Base-by-base conservation (phyloP, 2,329 filamentous ascomycete species). In the Cladosporium austrohemisphaericum region DNA sequence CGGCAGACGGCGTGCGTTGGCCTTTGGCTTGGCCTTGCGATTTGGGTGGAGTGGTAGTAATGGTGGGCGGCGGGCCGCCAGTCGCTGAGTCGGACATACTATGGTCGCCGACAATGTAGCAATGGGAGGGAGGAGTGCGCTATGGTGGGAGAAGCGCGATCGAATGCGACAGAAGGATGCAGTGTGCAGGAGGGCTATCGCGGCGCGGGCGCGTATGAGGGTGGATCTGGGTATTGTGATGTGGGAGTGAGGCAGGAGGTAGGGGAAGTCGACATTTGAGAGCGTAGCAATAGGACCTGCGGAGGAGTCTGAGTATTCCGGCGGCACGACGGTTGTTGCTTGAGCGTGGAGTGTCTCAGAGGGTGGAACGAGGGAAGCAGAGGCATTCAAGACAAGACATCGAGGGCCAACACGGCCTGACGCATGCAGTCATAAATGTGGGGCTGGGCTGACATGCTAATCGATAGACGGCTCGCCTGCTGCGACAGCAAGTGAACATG, bases 191-290 rank as follows among this genome's bases (percentile, higher is more conserved):
- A 33, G 33, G 40, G 45, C 47, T 59, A 59, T 57, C 55, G 56
- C 23, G 57, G 53, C 48, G 55, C 52, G 36, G 54, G 50, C 49
- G 53, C 54, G 55, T 51, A 55, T 45, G 51, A 54, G 26, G 50
- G 16, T 3, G 16, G 25, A 25, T 25, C 23, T 26, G 31, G 33
- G 44, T 47, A 25, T 49, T 47, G 52, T 49, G 52, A 55, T 54
- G 52, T 50, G 53, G 49, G 51, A 47, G 54, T 33, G 52, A 44
- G 50, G 36, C 49, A 40, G 51, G 52, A 49, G 37, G 44, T 20
- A 29, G 20, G 51, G 49, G 35, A 55, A 50, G 52, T 56, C 57
- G 60, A 61, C 60, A 63, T 63, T 60, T 41, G 53, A 37, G 20
- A 13, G 19, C 26, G 38, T 54, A 51, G 35, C 35, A 45, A 52